Evolutionary conservation across 768 basidiomycete genomes (phyloP), one percentile per base, ranked within the genome.

Genomic region (Tephrocybe sp.): DNA sequence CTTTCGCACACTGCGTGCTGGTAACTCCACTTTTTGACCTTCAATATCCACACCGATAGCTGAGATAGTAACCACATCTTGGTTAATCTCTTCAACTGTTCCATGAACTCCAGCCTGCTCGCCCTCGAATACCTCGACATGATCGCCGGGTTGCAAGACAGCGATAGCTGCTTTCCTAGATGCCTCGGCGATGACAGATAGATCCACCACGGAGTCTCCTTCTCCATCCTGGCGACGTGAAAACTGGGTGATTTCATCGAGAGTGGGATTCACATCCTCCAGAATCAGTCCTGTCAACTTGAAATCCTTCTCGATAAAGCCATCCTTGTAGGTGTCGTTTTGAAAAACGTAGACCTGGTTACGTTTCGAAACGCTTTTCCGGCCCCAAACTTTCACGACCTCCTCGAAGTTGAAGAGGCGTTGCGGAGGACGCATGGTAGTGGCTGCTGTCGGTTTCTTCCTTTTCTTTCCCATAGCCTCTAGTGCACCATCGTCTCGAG

Each of bases 281-380:
- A 86, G 68, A 45, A 83, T 82, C 35, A 97, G 70, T 1, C 81
- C 85, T 40, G 78, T 84, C 43, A 94, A 65, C 61, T 89, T 89
- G 77, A 96, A 85, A 66, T 98, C 96, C 70, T 98, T 98, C 72
- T 97, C 91, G 61, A 96, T 82, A 68, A 96, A 96, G 1, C 97
- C 97, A 49, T 97, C 89, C 60, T 85, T 87, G 74, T 89, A 98
- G 1, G 92, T 92, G 64, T 99, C 97, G 58, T 85, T 86, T 62
- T 90, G 86, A 73, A 98, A 99, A 38, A 94, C 83, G 60, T 82
- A 94, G 39, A 80, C 78, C 56, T 84, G 80, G 42, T 83, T 83
- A 26, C 89, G 82, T 63, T 85, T 87, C 22, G 83, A 76, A 33
- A 95, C 87, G 38, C 81, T 72, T 63, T 87, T 86, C 20, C 85